Base-by-base conservation (phyloP, 352 stramenopile species). In the Thalassiosira mediterranea region DNA sequence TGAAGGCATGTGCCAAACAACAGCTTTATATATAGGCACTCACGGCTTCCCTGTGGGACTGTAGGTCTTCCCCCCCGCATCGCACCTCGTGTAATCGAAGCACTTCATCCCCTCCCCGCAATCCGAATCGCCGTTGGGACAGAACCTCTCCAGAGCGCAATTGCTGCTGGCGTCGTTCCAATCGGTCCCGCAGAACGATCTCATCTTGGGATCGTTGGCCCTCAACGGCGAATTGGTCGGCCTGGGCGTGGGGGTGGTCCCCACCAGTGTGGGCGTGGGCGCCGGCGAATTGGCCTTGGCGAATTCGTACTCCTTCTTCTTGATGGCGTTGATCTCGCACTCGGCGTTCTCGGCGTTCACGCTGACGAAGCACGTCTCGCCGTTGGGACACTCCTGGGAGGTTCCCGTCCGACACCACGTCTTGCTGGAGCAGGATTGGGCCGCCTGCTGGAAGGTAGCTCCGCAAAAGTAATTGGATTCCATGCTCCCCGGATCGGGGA, bases 311-410 rank as follows among this genome's bases (percentile, higher is more conserved):
- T 84, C 76, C n/a, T 60, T 54, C 34, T 85, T 85, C 7, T 53
- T 47, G 32, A 85, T 67, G 25, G 64, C 67, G 53, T 85, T 85
- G 32, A 85, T 85, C 54, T 85, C 77, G 42, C 77, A 85, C 0
- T 68, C 60, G 7, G 56, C 31, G 60, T 83, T 78, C 5, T 63
- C 47, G 15, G 15, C 34, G 38, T 77, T 48, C 0, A 84, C 68
- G 1, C 21, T 42, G 5, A 77, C 77, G 37, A 81, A 85, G 49
- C 70, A 85, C 2, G 58, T 85, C 56, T 79, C 17, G n/a, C 77
- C 77, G 32, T 85, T 85, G 60, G 70, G 65, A 46, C 77, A 85
- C 34, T 85, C 77, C 34, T 85, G 77, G 23, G 38, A 66, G 0
- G 66, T 85, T 13, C 77, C 71, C 2, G 32, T 70, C 2, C 71